Conservation (phyloP, 2,329 filamentous ascomycete genomes). For the Colletotrichum musicola region DNA sequence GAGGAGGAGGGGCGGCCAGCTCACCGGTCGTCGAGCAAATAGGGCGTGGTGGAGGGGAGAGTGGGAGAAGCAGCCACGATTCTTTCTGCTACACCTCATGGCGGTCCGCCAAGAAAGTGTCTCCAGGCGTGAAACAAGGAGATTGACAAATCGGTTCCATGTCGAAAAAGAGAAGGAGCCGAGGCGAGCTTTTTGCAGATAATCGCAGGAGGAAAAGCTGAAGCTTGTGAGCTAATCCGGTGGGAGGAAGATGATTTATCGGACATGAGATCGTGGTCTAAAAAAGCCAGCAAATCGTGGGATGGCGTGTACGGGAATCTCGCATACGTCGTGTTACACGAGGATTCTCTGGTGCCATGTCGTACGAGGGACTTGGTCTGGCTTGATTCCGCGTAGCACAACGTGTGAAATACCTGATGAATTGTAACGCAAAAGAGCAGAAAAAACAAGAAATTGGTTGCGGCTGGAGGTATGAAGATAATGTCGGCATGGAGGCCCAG, state of each 20-base stretch:
- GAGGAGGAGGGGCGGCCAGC: background rate
- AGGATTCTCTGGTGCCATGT: constrained; percentile 30
- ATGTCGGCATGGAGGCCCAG: constrained; percentile 19
- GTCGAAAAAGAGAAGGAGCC: background rate
- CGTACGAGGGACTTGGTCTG: constrained; percentile 18
- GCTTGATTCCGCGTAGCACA: constrained; percentile 1
- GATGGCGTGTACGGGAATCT: constrained; percentile 31
- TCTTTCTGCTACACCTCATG: constrained; percentile 28
- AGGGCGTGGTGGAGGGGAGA: background rate
- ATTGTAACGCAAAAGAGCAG: background rate
- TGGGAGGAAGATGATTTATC: background rate
- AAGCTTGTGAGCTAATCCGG: background rate
- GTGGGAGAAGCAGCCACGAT: background rate
- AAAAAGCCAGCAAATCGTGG: background rate
- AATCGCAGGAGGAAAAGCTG: background rate
- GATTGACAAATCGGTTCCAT: constrained; percentile 26
- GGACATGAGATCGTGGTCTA: constrained; percentile 12
- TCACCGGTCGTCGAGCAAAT: background rate
- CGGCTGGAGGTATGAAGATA: no score
- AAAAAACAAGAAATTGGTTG: no score
- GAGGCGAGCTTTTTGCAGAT: background rate
- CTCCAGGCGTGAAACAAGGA: constrained; percentile 35
- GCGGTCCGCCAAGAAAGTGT: constrained; percentile 36
- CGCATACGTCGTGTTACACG: constrained; percentile 30
- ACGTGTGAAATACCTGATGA: background rate